These are phyloP conservation scores for Hericium alpestre DNA, from an alignment of 768 basidiomycete species.

Conservation along the genomic window DNA sequence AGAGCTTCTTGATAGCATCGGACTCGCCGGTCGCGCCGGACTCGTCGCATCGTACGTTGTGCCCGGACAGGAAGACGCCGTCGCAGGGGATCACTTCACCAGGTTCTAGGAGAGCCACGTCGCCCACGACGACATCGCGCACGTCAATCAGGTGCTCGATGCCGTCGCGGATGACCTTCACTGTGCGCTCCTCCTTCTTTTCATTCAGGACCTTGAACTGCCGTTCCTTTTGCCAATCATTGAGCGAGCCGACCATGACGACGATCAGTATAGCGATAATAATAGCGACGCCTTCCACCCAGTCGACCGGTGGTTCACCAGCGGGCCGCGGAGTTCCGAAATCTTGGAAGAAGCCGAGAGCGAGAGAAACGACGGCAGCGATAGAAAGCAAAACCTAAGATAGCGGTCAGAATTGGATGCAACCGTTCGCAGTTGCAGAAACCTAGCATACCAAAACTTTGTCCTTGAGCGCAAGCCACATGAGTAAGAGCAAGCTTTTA, in stretches of 20 bases:
- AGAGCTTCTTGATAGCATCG: constrained; percentile 83
- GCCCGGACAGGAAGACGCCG: constrained; percentile 85
- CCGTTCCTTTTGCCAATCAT: constrained; percentile 97
- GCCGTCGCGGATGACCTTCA: constrained; percentile 47
- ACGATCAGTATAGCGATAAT: constrained; percentile 69
- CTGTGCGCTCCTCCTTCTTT: constrained; percentile 87
- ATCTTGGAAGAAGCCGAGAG: constrained; percentile 89
- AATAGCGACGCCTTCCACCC: constrained; percentile 91
- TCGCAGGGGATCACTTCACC: constrained; percentile 96
- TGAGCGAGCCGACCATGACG: constrained; percentile 83
- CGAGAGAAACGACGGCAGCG: constrained; percentile 86
- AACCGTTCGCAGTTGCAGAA: not conserved
- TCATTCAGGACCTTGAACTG: constrained; percentile 90
- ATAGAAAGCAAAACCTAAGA: constrained; percentile 78
- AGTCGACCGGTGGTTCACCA: constrained; percentile 74
- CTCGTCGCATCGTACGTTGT: constrained; percentile 93
- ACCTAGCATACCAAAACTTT: constrained; percentile 43
- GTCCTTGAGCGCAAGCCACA: constrained; percentile 56
- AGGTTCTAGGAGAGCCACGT: constrained; percentile 84
- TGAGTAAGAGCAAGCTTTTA: constrained; percentile 41
- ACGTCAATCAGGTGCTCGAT: constrained; percentile 19
- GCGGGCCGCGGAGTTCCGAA: constrained; percentile 59
- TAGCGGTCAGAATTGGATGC: constrained; percentile 24
- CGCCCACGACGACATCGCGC: constrained; percentile 88
- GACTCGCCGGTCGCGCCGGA: constrained; percentile 95